Evolutionary conservation across 179 eudicot species (phyloP).

Genomic region (Corrigiola litoralis): DNA sequence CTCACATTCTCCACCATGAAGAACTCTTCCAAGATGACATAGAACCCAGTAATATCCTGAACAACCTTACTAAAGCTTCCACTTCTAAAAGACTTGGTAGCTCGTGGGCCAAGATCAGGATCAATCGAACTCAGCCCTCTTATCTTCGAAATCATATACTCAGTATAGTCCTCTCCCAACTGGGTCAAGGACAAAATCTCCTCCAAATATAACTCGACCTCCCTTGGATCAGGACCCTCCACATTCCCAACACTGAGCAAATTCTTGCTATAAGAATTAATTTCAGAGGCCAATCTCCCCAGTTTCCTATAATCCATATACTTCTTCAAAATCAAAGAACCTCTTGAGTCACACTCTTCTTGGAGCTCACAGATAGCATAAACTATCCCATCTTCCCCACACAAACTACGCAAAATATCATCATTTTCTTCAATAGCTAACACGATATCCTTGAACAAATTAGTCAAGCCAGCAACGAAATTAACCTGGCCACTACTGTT

Average conservation of each 20-base stretch:
- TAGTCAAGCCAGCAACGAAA: slow-evolving; percentile 78
- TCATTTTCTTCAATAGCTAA: slow-evolving; percentile 81
- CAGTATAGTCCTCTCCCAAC: slow-evolving; percentile 85
- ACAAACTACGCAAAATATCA: slow-evolving; percentile 62
- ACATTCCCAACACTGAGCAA: slow-evolving; percentile 61
- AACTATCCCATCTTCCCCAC: slow-evolving; percentile 90
- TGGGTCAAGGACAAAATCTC: slow-evolving; percentile 80
- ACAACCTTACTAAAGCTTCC: slow-evolving; percentile 75
- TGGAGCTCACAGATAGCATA: slow-evolving; percentile 91
- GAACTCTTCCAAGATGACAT: slow-evolving; percentile 84
- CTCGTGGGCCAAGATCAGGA: slow-evolving; percentile 78
- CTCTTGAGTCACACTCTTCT: slow-evolving; percentile 89
- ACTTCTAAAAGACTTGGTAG: slow-evolving; percentile 77
- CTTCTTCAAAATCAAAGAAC: slow-evolving; percentile 65
- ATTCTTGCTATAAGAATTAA: slow-evolving; percentile 76
- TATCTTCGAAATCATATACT: slow-evolving; percentile 81
- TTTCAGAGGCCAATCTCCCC: slow-evolving; percentile 67
- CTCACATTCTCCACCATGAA: slow-evolving; percentile 98
- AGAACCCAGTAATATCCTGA: slow-evolving; percentile 79
- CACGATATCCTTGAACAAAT: slow-evolving; percentile 81
- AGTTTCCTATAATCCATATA: slow-evolving; percentile 77
- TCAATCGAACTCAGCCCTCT: slow-evolving; percentile 72
- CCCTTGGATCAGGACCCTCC: slow-evolving; percentile 95
- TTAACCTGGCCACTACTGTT: slow-evolving; percentile 35
- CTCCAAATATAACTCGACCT: slow-evolving; percentile 75